A percentile compares a stretch with the other conserved stretches of the same genome.
These are phyloP conservation scores for Colletotrichum neosansevieriae DNA, from an alignment of 2,329 filamentous ascomycete genomes.

Conservation along the genomic window DNA sequence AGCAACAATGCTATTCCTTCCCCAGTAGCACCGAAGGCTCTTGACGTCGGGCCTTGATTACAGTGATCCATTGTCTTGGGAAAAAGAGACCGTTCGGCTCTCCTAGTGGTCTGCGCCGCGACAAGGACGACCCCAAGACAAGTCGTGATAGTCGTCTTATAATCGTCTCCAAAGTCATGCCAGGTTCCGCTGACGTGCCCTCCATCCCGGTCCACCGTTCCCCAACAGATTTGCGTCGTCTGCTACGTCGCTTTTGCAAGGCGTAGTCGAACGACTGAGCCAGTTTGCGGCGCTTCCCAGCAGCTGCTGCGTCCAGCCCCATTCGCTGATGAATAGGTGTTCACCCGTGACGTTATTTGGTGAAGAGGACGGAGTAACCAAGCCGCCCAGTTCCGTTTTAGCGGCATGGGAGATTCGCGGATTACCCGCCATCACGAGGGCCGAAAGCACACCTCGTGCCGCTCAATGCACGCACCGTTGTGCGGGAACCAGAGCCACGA, in stretches of 20 bases:
- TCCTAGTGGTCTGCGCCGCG: slow-evolving; percentile 25
- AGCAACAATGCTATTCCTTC: not conserved
- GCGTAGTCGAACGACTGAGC: slow-evolving; percentile 16
- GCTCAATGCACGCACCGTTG: slow-evolving; percentile 30
- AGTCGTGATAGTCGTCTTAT: slow-evolving; percentile 34
- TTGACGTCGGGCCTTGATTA: slow-evolving; percentile 7
- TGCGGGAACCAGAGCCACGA: slow-evolving; percentile 49
- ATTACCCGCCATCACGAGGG: slow-evolving; percentile 34
- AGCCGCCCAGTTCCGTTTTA: slow-evolving; percentile 12
- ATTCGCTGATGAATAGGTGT: slow-evolving; percentile 15
- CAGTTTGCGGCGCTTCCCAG: slow-evolving; percentile 6
- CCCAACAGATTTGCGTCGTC: slow-evolving; percentile 20
- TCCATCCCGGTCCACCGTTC: slow-evolving; percentile 21
- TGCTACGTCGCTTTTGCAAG: not conserved
- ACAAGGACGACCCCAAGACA: slow-evolving; percentile 39
- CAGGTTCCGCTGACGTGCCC: slow-evolving; percentile 30
- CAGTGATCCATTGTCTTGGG: not conserved
- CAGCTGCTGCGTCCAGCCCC: not conserved
- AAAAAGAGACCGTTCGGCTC: slow-evolving; percentile 1
- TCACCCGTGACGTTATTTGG: slow-evolving; percentile 26
- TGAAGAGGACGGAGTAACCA: slow-evolving; percentile 13
- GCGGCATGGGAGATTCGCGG: not conserved
- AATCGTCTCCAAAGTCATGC: slow-evolving; percentile 34
- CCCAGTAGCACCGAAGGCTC: slow-evolving; percentile 16
- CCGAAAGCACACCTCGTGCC: slow-evolving; percentile 27